Percentiles rank a stretch among this genome's conserved stretches.
These are phyloP conservation scores for Russula griseocarnosa DNA, from an alignment of 768 basidiomycete genomes.

Conservation along the genomic window DNA sequence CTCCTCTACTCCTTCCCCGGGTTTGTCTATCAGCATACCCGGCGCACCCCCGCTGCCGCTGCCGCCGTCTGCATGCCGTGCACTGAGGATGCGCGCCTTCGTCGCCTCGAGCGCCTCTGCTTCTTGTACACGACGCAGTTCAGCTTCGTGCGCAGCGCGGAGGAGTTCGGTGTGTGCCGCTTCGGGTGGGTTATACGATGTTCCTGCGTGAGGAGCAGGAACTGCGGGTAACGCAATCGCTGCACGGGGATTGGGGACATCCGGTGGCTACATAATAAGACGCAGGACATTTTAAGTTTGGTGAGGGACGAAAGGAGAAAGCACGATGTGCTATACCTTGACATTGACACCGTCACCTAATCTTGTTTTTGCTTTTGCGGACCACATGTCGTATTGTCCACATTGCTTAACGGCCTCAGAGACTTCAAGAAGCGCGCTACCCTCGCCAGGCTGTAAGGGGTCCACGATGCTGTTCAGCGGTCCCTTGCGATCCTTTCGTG, in stretches of 20 bases:
- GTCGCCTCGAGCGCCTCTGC: slow-evolving; percentile 50
- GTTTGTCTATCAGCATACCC: slow-evolving; percentile 64
- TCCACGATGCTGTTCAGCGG: slow-evolving; percentile 71
- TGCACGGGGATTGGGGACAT: slow-evolving; percentile 44
- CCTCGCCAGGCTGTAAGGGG: slow-evolving; percentile 60
- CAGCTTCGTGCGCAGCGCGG: slow-evolving; percentile 59
- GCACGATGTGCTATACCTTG: slow-evolving; percentile 43
- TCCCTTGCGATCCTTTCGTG: slow-evolving; percentile 63
- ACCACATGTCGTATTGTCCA: slow-evolving; percentile 67
- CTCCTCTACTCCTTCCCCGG: slow-evolving; percentile 38
- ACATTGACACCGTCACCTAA: slow-evolving; percentile 40
- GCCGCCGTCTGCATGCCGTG: slow-evolving; percentile 36
- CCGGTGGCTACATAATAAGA: slow-evolving; percentile 43
- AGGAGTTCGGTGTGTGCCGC: slow-evolving; percentile 70
- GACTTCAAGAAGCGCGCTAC: slow-evolving; percentile 59
- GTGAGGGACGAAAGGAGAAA: no score
- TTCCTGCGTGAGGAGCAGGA: slow-evolving; percentile 68
- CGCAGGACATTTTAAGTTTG: neutral
- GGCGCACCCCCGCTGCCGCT: slow-evolving; percentile 39
- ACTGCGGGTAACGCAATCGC: slow-evolving; percentile 64
- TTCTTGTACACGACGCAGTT: slow-evolving; percentile 53
- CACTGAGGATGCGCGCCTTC: slow-evolving; percentile 54
- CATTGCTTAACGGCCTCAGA: slow-evolving; percentile 66
- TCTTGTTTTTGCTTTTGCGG: slow-evolving; percentile 37
- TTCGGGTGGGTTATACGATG: slow-evolving; percentile 84